phyloP scores from a whole-genome alignment of 768 basidiomycete genomes.

The Hericium coralloides region DNA sequence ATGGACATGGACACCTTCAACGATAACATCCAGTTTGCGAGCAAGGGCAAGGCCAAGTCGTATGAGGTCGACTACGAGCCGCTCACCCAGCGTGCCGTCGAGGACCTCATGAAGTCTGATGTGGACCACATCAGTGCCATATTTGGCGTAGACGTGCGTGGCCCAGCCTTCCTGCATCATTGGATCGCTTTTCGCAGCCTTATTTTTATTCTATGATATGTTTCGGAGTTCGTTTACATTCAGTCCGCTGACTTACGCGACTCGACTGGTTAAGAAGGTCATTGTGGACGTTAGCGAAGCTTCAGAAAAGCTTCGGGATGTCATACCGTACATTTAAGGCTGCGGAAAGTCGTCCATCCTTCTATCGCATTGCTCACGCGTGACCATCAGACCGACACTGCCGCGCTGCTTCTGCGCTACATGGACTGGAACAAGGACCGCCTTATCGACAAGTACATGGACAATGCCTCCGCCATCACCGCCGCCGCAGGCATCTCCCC shows the following conservation, averaged over 20 bases:
- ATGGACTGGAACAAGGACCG: conserved; percentile 95
- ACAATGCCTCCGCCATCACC: conserved; percentile 66
- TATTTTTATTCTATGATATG: no score
- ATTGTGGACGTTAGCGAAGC: no score
- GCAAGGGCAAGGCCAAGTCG: conserved; percentile 51
- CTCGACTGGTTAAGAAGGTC: no score
- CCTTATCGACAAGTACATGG: conserved; percentile 96
- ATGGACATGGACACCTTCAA: conserved; percentile 61
- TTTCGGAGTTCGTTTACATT: no score
- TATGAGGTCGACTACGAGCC: conserved; percentile 86
- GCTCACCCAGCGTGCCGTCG: conserved; percentile 63
- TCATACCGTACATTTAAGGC: no score
- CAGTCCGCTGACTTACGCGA: no score
- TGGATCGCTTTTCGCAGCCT: no score
- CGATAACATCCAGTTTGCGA: conserved; percentile 52
- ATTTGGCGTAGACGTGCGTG: conserved; percentile 80
- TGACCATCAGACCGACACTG: conserved; percentile 46
- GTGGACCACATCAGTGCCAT: conserved; percentile 84
- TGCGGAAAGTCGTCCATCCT: no score
- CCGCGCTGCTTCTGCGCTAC: conserved; percentile 71
- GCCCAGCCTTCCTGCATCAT: background rate
- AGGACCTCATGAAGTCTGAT: conserved; percentile 69
- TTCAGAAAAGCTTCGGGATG: background rate
- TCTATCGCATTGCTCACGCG: background rate
- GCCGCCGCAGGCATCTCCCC: conserved; percentile 65